A percentile compares a stretch with the other conserved stretches of the same genome.
Evolutionary conservation across 2,329 filamentous ascomycete species (phyloP).

Genomic region (Alternaria longipes): DNA sequence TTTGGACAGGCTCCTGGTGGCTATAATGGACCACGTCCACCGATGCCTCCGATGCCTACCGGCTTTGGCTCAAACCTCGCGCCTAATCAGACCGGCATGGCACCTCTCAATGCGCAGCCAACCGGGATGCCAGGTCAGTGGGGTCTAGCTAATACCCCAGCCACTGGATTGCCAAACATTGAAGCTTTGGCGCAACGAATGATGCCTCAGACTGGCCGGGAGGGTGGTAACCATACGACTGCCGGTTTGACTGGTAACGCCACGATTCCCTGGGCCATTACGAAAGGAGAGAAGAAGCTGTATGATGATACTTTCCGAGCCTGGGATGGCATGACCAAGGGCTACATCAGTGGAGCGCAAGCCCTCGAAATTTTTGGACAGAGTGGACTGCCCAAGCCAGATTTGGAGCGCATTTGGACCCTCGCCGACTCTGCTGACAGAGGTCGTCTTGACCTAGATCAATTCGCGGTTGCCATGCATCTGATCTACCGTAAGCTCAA

Average conservation of each 20-base stretch:
- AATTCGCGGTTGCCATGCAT: constrained; percentile 99
- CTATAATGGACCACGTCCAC: constrained; percentile 80
- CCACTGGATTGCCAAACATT: constrained; percentile 90
- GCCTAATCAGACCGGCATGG: constrained; percentile 69
- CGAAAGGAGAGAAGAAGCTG: constrained; percentile 96
- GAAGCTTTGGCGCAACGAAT: constrained; percentile 91
- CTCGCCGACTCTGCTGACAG: constrained; percentile 93
- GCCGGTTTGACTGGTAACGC: constrained; percentile 91
- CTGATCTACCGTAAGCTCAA: constrained; percentile 97
- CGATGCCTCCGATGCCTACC: constrained; percentile 81
- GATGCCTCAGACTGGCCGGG: constrained; percentile 96
- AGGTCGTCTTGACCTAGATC: constrained; percentile 91
- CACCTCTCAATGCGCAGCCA: constrained; percentile 85
- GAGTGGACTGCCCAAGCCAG: constrained; percentile 88
- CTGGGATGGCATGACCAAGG: constrained; percentile 95
- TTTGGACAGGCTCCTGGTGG: constrained; percentile 77
- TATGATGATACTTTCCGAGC: constrained; percentile 95
- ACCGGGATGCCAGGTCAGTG: constrained; percentile 94
- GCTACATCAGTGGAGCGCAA: constrained; percentile 88
- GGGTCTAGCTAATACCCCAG: constrained; percentile 96
- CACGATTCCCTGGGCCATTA: constrained; percentile 97
- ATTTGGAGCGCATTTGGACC: constrained; percentile 94
- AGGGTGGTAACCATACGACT: constrained; percentile 80
- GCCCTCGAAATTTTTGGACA: constrained; percentile 98
- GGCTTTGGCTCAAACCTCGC: constrained; percentile 59